Percentiles rank a stretch among this genome's conserved stretches.
Conservation (phyloP, 257 asterid species). For the Euphrasia confusa region DNA sequence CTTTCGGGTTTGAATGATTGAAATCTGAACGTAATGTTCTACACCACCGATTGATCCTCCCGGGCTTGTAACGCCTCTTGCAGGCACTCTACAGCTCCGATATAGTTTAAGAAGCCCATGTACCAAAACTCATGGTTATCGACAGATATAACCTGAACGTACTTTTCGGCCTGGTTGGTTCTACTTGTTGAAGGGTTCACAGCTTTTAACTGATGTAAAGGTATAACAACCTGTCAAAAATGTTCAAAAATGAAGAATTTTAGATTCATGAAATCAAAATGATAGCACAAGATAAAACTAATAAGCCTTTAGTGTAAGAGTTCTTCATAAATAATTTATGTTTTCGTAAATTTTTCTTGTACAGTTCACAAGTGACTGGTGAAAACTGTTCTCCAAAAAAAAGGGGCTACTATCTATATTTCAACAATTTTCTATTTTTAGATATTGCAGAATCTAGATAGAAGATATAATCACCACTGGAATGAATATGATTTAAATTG, state of each 20-base stretch:
- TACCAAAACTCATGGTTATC: constrained; percentile 96
- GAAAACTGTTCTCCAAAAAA: too few relatives aligned
- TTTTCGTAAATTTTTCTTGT: too few relatives aligned
- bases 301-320: background rate
- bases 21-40: constrained; percentile 20
- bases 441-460: background rate
- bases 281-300: background rate
- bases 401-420: background rate
- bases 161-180: constrained; percentile 72
- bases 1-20: background rate
- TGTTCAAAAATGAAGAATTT: background rate
- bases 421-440: background rate
- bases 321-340: too few relatives aligned
- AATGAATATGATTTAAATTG: background rate
- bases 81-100: constrained; percentile 67
- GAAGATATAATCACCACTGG: background rate
- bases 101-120: constrained; percentile 83
- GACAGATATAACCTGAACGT: constrained; percentile 75
- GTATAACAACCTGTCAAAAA: constrained; percentile 76
- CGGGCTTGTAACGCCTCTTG: constrained; percentile 45
- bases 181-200: constrained; percentile 79
- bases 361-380: too few relatives aligned
- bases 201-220: constrained; percentile 83
- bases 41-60: constrained; percentile 39
- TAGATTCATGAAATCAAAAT: background rate